These are phyloP conservation scores for Crucihimalaya himalaica DNA, from an alignment of 345 rosid species.

Conservation along the genomic window DNA sequence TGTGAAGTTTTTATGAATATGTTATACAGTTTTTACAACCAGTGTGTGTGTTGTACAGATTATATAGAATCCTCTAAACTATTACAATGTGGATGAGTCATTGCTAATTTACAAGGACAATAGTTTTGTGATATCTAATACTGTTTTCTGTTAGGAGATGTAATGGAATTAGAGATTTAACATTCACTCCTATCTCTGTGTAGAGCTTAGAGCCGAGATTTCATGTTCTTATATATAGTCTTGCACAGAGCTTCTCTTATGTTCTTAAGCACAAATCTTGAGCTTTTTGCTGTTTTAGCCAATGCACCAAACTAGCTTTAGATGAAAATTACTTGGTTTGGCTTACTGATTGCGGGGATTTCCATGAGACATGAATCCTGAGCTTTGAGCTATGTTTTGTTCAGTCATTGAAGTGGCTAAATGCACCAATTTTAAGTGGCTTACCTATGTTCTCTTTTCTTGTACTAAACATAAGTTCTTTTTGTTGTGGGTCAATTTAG, in stretches of 20 bases:
- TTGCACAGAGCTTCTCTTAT: background rate
- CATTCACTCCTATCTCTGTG: background rate
- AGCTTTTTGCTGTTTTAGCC: background rate
- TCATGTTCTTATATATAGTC: background rate
- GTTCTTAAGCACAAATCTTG: background rate
- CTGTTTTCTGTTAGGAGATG: background rate
- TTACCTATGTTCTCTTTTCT: background rate
- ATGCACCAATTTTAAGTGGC: no score
- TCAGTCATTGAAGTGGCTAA: no score
- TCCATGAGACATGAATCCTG: background rate
- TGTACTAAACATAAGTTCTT: slow-evolving; percentile 15
- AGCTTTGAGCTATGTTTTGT: background rate
- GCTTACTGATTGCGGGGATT: background rate
- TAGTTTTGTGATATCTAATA: background rate
- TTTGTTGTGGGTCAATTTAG: slow-evolving; percentile 42
- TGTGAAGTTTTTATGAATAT: background rate
- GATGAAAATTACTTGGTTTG: background rate
- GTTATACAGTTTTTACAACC: background rate
- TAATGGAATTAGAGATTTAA: background rate
- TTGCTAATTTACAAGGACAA: background rate
- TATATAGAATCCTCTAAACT: background rate
- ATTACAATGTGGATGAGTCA: background rate
- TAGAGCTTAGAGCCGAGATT: no score
- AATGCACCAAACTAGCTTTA: background rate
- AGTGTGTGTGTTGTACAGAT: slow-evolving; percentile 15